phyloP scores from a whole-genome alignment of 345 rosid species.

The Turritis glabra region DNA sequence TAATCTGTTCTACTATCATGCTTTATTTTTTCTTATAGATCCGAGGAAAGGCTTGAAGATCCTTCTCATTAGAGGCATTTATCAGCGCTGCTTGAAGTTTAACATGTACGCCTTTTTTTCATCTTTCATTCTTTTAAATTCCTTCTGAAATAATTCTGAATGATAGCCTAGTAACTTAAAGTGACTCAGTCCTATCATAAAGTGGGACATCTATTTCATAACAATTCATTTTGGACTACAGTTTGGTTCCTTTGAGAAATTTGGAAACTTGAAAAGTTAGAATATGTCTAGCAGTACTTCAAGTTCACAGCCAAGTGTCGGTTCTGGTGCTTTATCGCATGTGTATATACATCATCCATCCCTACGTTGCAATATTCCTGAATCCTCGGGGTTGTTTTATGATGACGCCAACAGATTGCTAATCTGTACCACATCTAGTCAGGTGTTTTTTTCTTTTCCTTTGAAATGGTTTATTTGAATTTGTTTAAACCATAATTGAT shows the following conservation, averaged over 20 bases:
- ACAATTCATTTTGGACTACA: neutral
- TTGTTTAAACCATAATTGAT: neutral
- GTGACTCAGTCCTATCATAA: neutral
- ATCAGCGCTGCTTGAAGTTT: neutral
- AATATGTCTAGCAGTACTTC: conserved; percentile 65
- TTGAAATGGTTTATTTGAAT: conserved; percentile 6
- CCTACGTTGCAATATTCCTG: conserved; percentile 64
- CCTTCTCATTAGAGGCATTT: conserved; percentile 9
- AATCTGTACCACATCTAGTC: conserved; percentile 57
- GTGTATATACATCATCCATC: conserved; percentile 75
- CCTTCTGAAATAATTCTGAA: neutral
- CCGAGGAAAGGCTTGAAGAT: conserved; percentile 53
- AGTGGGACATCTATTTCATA: neutral
- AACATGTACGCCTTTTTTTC: conserved; percentile 21
- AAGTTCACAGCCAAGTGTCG: conserved; percentile 59
- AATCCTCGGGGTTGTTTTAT: conserved; percentile 74
- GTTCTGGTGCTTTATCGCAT: conserved; percentile 82
- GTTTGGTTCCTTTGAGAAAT: conserved; percentile 27
- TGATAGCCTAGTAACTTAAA: neutral
- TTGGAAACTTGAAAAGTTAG: conserved; percentile 19
- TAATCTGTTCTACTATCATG: conserved; percentile 25
- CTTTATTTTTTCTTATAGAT: conserved; percentile 46
- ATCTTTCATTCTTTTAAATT: neutral
- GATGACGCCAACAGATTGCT: conserved; percentile 90
- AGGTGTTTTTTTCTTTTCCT: conserved; percentile 48